Evolutionary conservation across 345 rosid genomes (phyloP).

Genomic region (Pugionium cornutum): DNA sequence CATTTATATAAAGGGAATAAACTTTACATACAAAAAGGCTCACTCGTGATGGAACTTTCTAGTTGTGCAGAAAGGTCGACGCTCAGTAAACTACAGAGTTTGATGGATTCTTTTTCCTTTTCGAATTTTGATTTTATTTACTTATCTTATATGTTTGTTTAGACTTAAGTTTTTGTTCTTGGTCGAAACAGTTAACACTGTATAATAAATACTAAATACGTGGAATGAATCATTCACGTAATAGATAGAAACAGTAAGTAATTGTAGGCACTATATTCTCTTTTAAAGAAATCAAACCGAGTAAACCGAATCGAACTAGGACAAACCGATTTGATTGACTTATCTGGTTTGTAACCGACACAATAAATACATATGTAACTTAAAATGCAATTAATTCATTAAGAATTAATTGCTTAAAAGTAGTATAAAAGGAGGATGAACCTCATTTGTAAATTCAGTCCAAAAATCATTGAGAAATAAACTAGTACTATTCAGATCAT

Average conservation of each 20-base stretch:
- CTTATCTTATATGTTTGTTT: background rate
- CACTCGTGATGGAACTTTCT: constrained; percentile 34
- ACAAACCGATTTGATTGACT: too few species aligned
- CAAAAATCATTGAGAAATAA: too few species aligned
- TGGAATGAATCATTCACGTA: constrained; percentile 21
- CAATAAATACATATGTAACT: too few species aligned
- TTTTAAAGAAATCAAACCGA: too few species aligned
- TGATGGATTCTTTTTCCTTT: constrained; percentile 30
- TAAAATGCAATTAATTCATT: too few species aligned
- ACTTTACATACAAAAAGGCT: constrained; percentile 17
- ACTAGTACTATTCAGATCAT: too few species aligned
- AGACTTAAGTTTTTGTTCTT: background rate
- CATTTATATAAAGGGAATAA: constrained; percentile 4
- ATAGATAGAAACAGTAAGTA: constrained; percentile 15
- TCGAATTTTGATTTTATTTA: background rate
- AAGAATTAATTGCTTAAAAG: too few species aligned
- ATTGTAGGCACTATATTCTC: too few species aligned
- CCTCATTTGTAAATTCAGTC: too few species aligned
- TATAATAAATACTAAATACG: background rate
- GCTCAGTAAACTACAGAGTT: constrained; percentile 30
- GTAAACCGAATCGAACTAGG: too few species aligned
- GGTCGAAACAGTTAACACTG: background rate
- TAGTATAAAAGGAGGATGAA: too few species aligned
- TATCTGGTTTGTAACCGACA: too few species aligned
- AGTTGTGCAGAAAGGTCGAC: constrained; percentile 37